These are phyloP conservation scores for Tetratostichococcus sp. DNA, from an alignment of 139 green algal species.

Conservation along the genomic window DNA sequence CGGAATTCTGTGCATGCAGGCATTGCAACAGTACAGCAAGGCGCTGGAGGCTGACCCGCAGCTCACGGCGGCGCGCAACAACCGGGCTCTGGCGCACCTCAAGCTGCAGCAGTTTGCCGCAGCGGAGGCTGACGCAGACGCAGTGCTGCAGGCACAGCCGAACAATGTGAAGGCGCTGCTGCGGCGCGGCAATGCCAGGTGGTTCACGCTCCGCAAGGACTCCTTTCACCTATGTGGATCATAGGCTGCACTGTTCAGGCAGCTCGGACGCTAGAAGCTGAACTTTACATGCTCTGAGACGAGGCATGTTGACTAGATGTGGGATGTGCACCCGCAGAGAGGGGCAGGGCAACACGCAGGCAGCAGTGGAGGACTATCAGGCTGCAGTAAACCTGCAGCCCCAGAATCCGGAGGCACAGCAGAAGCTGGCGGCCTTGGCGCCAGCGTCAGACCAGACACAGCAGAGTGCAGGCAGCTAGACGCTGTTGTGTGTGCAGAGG, in stretches of 20 bases:
- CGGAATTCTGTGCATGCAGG: constrained; percentile 1
- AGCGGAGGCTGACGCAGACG: constrained; percentile 48
- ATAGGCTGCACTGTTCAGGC: no score
- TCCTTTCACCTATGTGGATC: no score
- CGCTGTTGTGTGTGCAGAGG: no score
- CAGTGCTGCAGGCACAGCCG: constrained; percentile 47
- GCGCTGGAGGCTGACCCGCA: constrained; percentile 49
- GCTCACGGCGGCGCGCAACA: constrained; percentile 59
- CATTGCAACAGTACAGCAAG: constrained; percentile 24
- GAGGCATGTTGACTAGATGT: no score
- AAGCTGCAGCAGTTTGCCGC: constrained; percentile 48
- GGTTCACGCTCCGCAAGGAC: no score
- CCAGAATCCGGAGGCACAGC: constrained; percentile 48
- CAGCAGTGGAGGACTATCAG: constrained; percentile 35
- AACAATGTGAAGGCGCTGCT: constrained; percentile 76
- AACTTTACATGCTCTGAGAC: no score
- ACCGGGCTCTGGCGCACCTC: constrained; percentile 72
- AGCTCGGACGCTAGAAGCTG: no score
- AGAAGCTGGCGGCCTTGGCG: constrained; percentile 9
- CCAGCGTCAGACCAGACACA: not conserved
- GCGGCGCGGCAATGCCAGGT: constrained; percentile 44
- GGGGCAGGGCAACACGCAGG: constrained; percentile 4
- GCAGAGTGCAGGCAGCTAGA: no score
- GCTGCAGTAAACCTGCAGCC: constrained; percentile 43
- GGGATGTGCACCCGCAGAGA: no score